Percentiles rank a stretch among this genome's conserved stretches.
These are phyloP conservation scores for Clarireedia paspali DNA, from an alignment of 2,329 filamentous ascomycete genomes.

Conservation along the genomic window DNA sequence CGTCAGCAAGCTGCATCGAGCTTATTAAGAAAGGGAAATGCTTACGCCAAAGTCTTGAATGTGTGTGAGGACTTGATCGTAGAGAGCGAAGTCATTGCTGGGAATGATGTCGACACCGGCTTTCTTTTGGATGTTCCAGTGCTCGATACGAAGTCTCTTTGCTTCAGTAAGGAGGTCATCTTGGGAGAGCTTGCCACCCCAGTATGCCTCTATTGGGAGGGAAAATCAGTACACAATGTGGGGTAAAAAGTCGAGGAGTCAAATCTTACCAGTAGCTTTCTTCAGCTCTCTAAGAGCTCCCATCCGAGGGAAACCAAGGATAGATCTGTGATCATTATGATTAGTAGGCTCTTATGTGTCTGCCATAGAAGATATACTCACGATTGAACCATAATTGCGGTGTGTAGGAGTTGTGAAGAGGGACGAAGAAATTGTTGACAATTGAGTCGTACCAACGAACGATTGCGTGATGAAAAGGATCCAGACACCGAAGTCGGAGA, in stretches of 20 bases:
- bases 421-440: neutral
- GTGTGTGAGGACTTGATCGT: constrained; percentile 95
- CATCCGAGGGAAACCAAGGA: constrained; percentile 99
- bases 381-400: constrained; percentile 52
- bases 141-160: constrained; percentile 90
- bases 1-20: constrained; percentile 8
- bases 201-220: constrained; percentile 66
- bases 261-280: constrained; percentile 67
- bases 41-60: constrained; percentile 95
- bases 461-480: constrained; percentile 5
- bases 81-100: constrained; percentile 99
- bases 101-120: constrained; percentile 96
- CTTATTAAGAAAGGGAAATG: constrained; percentile 16
- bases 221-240: constrained; percentile 8
- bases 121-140: constrained; percentile 99
- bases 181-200: constrained; percentile 90
- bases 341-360: constrained; percentile 10
- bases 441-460: neutral
- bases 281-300: constrained; percentile 97
- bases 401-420: constrained; percentile 8
- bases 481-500: constrained; percentile 8
- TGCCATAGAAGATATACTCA: constrained; percentile 31
- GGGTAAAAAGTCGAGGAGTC: neutral
- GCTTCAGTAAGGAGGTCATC: constrained; percentile 87
- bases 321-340: constrained; percentile 35